These are phyloP conservation scores for Pseudisothecium myosuroides DNA, from an alignment of 225 moss, liverwort and hornwort genomes.

Conservation along the genomic window DNA sequence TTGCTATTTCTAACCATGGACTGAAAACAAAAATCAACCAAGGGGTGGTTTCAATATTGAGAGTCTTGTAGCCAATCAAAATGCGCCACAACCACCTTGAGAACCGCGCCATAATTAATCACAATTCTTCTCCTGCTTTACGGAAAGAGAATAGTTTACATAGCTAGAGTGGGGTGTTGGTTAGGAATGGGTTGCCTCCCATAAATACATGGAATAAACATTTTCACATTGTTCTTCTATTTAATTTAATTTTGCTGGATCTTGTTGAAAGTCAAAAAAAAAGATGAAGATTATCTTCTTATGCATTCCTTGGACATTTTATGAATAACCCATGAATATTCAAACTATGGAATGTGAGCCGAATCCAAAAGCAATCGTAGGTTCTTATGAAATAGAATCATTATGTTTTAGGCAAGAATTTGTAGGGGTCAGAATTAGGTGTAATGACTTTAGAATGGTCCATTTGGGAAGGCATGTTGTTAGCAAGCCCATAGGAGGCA, in stretches of 20 bases:
- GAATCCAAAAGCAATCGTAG: fast-evolving
- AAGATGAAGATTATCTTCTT: fast-evolving
- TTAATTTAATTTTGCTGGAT: not conserved
- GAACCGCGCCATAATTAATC: no score
- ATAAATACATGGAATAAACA: fast-evolving
- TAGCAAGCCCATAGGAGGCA: fast-evolving
- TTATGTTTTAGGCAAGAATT: fast-evolving
- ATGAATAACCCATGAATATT: not conserved
- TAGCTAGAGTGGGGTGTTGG: no score
- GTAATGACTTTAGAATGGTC: not conserved
- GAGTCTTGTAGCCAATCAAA: no score
- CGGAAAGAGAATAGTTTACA: no score
- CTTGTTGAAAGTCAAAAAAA: not conserved
- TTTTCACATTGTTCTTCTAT: fast-evolving
- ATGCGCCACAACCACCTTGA: no score
- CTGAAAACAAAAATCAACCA: no score
- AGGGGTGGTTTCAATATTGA: no score
- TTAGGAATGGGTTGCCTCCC: no score
- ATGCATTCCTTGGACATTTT: not conserved
- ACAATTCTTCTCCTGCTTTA: no score
- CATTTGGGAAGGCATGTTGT: fast-evolving
- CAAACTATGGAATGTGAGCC: fast-evolving
- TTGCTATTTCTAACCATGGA: no score
- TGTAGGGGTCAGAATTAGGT: not conserved
- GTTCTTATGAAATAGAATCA: fast-evolving